Percentiles rank a stretch among this genome's conserved stretches.
These are phyloP conservation scores for Neofusicoccum laricinum DNA, from an alignment of 2,329 filamentous ascomycete genomes.

Conservation along the genomic window DNA sequence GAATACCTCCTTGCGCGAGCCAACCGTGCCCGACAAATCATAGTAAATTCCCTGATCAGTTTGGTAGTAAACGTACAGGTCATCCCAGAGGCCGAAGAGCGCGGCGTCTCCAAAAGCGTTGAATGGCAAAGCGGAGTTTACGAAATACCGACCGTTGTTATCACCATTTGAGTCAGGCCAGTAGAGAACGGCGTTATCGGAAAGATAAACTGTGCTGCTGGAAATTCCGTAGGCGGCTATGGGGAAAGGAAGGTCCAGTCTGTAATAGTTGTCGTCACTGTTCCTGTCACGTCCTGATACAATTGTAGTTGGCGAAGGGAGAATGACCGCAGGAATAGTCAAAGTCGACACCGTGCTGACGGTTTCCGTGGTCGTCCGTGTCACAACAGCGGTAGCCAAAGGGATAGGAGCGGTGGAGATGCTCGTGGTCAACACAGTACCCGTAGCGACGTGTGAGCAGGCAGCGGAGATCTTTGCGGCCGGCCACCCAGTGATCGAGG, in stretches of 20 bases:
- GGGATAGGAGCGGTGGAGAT: neutral
- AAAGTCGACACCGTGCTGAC: neutral
- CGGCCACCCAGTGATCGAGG: neutral
- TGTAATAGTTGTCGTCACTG: neutral
- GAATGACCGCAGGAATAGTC: neutral
- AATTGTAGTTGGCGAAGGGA: neutral
- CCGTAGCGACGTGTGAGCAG: neutral
- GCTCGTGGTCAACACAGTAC: neutral
- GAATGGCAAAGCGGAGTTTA: neutral
- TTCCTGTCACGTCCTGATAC: neutral
- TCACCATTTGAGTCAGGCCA: too few relatives aligned
- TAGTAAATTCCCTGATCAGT: neutral
- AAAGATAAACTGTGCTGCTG: neutral
- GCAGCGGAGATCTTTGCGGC: neutral
- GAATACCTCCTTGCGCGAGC: neutral
- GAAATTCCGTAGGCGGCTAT: neutral
- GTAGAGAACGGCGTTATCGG: neutral
- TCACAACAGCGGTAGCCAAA: neutral
- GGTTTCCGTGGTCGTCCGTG: neutral
- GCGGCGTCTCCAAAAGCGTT: neutral
- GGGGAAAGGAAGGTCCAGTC: neutral
- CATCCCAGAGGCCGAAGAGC: neutral
- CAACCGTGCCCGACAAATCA: neutral
- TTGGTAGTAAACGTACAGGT: neutral
- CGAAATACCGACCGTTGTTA: neutral